Conservation (phyloP, 2,329 filamentous ascomycete genomes). For the Cladobotryum protrusum region DNA sequence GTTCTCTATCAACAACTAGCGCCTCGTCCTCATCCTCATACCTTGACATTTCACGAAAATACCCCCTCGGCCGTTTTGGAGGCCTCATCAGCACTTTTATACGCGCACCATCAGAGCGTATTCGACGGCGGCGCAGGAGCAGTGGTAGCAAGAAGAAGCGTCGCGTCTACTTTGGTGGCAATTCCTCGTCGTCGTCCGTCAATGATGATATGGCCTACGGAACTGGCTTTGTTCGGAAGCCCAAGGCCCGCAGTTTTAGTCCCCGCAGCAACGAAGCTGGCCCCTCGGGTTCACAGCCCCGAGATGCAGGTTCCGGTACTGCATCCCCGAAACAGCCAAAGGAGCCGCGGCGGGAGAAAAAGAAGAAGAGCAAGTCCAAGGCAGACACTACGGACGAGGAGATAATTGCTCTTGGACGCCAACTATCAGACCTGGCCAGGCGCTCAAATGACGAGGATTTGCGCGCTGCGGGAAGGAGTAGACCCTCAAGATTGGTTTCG, state of each 20-base stretch:
- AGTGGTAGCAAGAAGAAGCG: constrained; percentile 44
- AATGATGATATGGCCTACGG: constrained; percentile 66
- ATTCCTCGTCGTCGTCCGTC: constrained; percentile 61
- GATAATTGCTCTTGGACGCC: constrained; percentile 49
- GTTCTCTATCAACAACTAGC: constrained; percentile 34
- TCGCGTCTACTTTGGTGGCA: constrained; percentile 48
- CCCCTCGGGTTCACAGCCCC: constrained; percentile 4
- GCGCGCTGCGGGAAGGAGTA: constrained; percentile 30
- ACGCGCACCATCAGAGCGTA: constrained; percentile 50
- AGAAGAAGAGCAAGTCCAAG: too few species aligned
- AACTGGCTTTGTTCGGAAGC: constrained; percentile 47
- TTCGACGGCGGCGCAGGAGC: constrained; percentile 32
- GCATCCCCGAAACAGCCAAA: constrained; percentile 2
- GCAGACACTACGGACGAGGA: constrained; percentile 43
- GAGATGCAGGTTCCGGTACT: background rate
- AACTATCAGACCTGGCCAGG: constrained; percentile 47
- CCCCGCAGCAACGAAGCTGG: constrained; percentile 17
- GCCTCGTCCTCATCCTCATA: constrained; percentile 51
- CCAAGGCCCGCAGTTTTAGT: constrained; percentile 24
- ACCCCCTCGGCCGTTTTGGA: constrained; percentile 40
- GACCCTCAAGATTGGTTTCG: constrained; percentile 24
- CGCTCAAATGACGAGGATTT: constrained; percentile 46
- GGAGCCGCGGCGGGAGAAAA: constrained; percentile 26
- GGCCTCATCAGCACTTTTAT: constrained; percentile 60
- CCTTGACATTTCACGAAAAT: constrained; percentile 58